phyloP scores from a whole-genome alignment of 2,329 filamentous ascomycete species.

The Sclerotinia nivalis region DNA sequence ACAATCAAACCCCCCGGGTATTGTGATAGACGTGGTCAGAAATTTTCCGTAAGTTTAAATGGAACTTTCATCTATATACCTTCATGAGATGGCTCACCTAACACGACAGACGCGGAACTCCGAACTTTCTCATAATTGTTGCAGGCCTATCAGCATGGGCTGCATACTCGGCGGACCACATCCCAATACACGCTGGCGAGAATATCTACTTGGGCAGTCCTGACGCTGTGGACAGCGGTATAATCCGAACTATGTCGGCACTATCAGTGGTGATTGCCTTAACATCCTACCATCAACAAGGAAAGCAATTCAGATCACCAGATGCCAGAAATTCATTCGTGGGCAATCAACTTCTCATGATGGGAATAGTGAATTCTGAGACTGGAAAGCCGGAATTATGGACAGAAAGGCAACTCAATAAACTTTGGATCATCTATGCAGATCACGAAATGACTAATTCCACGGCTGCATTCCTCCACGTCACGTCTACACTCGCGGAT shows the following conservation, averaged over 20 bases:
- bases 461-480: conserved; percentile 49
- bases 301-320: not conserved
- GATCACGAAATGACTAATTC: conserved; percentile 54
- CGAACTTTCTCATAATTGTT: not conserved
- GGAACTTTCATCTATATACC: not conserved
- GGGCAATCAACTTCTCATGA: conserved; percentile 3
- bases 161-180: not conserved
- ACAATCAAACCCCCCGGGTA: not conserved
- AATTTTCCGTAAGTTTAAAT: not conserved
- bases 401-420: too few species aligned
- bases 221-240: not conserved
- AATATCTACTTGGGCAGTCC: not conserved
- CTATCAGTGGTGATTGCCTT: not conserved
- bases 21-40: not conserved
- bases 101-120: not conserved
- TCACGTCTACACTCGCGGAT: conserved; percentile 51
- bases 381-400: conserved; percentile 1
- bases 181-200: not conserved
- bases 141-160: not conserved
- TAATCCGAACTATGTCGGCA: not conserved
- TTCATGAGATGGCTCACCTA: not conserved
- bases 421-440: conserved; percentile 47
- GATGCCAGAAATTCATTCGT: not conserved
- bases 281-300: not conserved
- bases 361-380: not conserved